Base-by-base conservation (phyloP, 2,329 filamentous ascomycete species). In the Colletotrichum aenigma region DNA sequence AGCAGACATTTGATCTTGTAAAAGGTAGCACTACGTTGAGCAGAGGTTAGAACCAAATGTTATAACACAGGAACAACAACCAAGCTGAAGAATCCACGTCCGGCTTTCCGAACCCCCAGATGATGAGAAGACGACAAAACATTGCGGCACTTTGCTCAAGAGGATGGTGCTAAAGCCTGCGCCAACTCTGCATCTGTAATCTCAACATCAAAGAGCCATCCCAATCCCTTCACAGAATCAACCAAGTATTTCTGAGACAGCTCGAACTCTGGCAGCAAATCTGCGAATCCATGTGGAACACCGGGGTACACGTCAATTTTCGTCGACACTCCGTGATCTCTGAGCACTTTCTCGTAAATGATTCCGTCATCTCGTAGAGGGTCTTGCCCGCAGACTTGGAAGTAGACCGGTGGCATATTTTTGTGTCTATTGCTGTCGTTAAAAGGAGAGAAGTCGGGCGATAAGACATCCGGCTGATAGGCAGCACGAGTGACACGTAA, bases 311-410 rank as follows among this genome's bases (percentile, higher is more conserved):
- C 48, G 10, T 74, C 43, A n/a, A 74, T 70, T 56, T 60, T 74
- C 7, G 66, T 76, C 12, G 62, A 36, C 10, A 69, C 67, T 6
- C 62, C 66, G 6, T 69, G n/a, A 12, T 71, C 71, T 18, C 12
- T n/a, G 9, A 76, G 66, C 3, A 71, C 28, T 55, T 85, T 78
- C 76, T 88, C 87, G 58, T 88, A 86, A 7, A 90, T 78, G 38
- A 89, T 81, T 3, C 84, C 87, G 76, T 90, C 88, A 61, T 90
- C 88, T 21, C 88, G 81, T 65, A 88, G 77, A 1, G 88, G 87
- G 79, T 89, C 88, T 76, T 85, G 79, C 0, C 88, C 88, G 36
- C 85, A 87, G 21, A 89, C 84, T 77, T 88, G 85, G 77, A 89
- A 88, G 74, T 85, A 87, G 1, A 87, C 84, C 1, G 83, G 84